Evolutionary conservation across 1,284 basidiomycete species (phyloP), one percentile per base, ranked within the genome.

Genomic region (Boletellus dicymbophilus): DNA sequence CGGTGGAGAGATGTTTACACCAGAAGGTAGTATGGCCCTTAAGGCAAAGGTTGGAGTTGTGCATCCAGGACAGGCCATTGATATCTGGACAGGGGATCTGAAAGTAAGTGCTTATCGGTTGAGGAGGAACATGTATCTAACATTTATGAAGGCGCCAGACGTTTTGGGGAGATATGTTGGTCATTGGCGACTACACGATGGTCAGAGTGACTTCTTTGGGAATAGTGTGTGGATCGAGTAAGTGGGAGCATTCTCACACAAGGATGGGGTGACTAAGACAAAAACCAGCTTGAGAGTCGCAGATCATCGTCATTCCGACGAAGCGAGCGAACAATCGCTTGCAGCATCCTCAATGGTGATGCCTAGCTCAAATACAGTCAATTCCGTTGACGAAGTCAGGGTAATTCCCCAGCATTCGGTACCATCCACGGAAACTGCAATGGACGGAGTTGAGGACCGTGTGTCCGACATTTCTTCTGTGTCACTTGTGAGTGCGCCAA

Each of bases 141-240:
- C 11, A 28, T 21, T 1, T 6, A 21, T 16, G 18, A 51, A 84
- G 80, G 90, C 90, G 12, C 90, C 90, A 16, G 89, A 91, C 44
- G 60, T 67, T 21, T 76, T 85, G 2, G 89, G 89, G 13, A 77
- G 80, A 46, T 90, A 90, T 67, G 78, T 85, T 46, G 78, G 85
- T 47, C 90, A 88, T 58, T 93, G 88, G 88, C 75, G 82, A 27
- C 66, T 93, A 48, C 80, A 72, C 54, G 82, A 88, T 59, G 78
- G 75, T 2, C 59, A 75, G 13, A 79, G 78, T 7, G 76, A 75
- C 40, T 63, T 80, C 37, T 93, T 93, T 58, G 90, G 90, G 7
- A 77, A 82, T 38, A 84, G 78, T 52, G 75, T 92, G 18, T 90
- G 88, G 88, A 79, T 88, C 25, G 84, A 88, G 87, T 90, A 52